Base-by-base conservation (phyloP, 805 yeast species). In the Wickerhamiella slavikovae region DNA sequence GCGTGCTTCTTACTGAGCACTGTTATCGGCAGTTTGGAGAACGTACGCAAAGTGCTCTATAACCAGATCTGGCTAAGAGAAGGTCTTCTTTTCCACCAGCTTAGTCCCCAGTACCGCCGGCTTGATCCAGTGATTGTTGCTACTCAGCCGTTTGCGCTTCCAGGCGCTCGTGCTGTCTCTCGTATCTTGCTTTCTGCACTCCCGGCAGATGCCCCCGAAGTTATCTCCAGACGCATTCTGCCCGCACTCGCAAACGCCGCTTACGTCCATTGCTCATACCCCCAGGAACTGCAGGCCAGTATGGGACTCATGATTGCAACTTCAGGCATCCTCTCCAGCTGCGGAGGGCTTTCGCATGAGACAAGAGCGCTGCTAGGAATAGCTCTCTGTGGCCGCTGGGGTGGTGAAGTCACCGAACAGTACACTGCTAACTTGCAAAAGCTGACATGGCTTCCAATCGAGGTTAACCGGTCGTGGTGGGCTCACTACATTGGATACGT, bases 371-470 rank as follows among this genome's bases (percentile, higher is more conserved):
- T 76, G 28, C 61, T 74, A 9, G 85, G 85, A 0, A 62, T 75
- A 18, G 77, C 80, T 2, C 53, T 75, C 16, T 70, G 80, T 51
- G 78, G 73, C 40, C 57, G 89, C 38, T 76, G 85, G 85, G 85
- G 85, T 21, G 79, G 76, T 3, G 80, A 72, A 37, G 34, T 42
- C n/a, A 24, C 36, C 5, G 59, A 55, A 26, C 61, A 62, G 3
- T 24, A 24, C 14, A 4, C 14, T 11, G 12, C 12, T 9, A 5
- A 32, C 12, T 33, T 33, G 16, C 18, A 31, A 17, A 9, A n/a
- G 11, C 29, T 39, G 17, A 16, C 32, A n/a, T 24, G 27, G 11
- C 22, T 36, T n/a, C 31, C 38, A 4, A 15, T 22, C n/a, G 38
- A 35, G n/a, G 48, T 52, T 35, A 50, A 49, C 27, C 44, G 54